phyloP scores from a whole-genome alignment of 345 rosid genomes.

The Eucalyptus viminalis region DNA sequence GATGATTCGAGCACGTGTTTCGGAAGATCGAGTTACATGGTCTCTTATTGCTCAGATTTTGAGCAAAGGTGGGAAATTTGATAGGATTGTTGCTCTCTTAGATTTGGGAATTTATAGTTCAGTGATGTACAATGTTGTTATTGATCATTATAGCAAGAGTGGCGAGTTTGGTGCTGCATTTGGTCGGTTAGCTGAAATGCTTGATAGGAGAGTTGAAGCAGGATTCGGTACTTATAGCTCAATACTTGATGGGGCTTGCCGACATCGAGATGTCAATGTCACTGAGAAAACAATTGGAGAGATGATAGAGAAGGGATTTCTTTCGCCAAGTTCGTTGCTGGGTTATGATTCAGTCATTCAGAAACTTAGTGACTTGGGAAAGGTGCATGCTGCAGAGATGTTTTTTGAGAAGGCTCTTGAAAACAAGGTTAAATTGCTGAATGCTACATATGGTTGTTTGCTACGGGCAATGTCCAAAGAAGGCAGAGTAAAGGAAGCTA shows the following conservation, averaged over 20 bases:
- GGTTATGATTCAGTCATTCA: slow-evolving; percentile 22
- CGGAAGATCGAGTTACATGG: slow-evolving; percentile 35
- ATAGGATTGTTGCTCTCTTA: slow-evolving; percentile 24
- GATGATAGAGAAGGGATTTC: slow-evolving; percentile 31
- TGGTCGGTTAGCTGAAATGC: slow-evolving; percentile 36
- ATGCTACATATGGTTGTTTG: slow-evolving; percentile 38
- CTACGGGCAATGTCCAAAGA: slow-evolving; percentile 29
- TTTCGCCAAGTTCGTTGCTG: neutral
- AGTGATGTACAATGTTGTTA: slow-evolving; percentile 34
- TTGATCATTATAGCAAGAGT: slow-evolving; percentile 31
- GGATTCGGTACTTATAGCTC: slow-evolving; percentile 35
- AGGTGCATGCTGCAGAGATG: slow-evolving; percentile 42
- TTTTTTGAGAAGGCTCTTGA: slow-evolving; percentile 32
- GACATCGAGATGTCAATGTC: slow-evolving; percentile 17
- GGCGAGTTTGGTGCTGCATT: slow-evolving; percentile 39
- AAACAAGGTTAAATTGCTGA: slow-evolving; percentile 11
- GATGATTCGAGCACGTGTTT: slow-evolving; percentile 28
- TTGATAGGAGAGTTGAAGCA: slow-evolving; percentile 18
- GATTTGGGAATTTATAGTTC: slow-evolving; percentile 34
- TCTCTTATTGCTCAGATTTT: slow-evolving; percentile 37
- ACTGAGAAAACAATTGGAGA: slow-evolving; percentile 21
- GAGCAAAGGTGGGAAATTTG: slow-evolving; percentile 30
- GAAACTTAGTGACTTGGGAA: slow-evolving; percentile 49
- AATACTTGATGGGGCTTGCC: slow-evolving; percentile 64
- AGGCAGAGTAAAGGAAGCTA: slow-evolving; percentile 42